Conservation (phyloP, 2,329 filamentous ascomycete genomes). For the Fusarium graminum region DNA sequence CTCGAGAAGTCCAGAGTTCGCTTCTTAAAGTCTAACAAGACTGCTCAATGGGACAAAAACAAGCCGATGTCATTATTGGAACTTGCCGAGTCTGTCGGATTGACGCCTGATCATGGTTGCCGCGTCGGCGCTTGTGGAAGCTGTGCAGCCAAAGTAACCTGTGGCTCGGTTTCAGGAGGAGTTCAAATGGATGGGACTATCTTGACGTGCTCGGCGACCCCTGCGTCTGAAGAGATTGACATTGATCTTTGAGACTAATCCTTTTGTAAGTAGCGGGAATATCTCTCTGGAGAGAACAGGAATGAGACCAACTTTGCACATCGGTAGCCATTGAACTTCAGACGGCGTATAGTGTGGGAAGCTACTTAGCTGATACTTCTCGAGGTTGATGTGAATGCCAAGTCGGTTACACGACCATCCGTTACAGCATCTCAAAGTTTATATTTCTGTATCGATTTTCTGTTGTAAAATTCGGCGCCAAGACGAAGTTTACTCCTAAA, state of each 20-base stretch:
- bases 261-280: no score
- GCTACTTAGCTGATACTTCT: no score
- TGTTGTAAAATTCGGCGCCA: no score
- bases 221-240: not conserved
- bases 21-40: slow-evolving; percentile 12
- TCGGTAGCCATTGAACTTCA: no score
- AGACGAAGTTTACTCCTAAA: no score
- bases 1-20: slow-evolving; percentile 5
- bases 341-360: no score
- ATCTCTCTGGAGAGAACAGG: no score
- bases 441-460: no score
- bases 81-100: slow-evolving; percentile 12
- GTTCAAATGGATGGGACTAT: slow-evolving; percentile 1
- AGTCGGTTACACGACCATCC: no score
- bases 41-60: slow-evolving; percentile 1
- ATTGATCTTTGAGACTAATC: not conserved
- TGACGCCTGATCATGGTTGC: slow-evolving; percentile 1
- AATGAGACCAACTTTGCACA: no score
- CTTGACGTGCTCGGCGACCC: not conserved
- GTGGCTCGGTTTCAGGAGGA: slow-evolving; percentile 2
- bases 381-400: no score
- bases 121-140: not conserved
- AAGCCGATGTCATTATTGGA: slow-evolving; percentile 7
- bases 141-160: not conserved
- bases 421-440: no score